These are phyloP conservation scores for Backusella westeae DNA, from an alignment of 192 early-diverging fungal species.

Conservation along the genomic window DNA sequence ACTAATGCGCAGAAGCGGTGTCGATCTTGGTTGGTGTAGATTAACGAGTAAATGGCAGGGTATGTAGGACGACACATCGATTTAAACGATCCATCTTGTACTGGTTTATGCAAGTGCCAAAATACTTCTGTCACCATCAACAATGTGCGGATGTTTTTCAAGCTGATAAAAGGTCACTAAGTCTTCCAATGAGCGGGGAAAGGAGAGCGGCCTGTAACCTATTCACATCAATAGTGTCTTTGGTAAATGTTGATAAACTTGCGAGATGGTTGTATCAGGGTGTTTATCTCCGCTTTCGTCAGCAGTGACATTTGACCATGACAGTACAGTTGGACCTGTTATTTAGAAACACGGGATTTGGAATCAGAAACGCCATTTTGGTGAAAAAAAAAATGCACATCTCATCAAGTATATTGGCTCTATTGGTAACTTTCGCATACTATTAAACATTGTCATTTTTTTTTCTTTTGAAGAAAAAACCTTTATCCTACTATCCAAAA, in stretches of 20 bases:
- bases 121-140: slow-evolving; percentile 8
- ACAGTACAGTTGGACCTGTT: too few species aligned
- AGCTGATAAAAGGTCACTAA: neutral
- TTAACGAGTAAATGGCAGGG: slow-evolving; percentile 11
- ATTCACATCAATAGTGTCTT: neutral
- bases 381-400: too few species aligned
- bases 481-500: too few species aligned
- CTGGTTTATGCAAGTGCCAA: slow-evolving; percentile 8
- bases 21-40: neutral
- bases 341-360: too few species aligned
- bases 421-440: too few species aligned
- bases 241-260: neutral
- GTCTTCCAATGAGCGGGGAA: neutral
- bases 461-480: too few species aligned
- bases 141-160: slow-evolving; percentile 8
- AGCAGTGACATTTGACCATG: too few species aligned
- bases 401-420: too few species aligned
- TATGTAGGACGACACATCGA: neutral
- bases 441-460: too few species aligned
- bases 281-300: neutral
- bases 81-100: neutral
- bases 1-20: neutral
- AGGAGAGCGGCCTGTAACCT: neutral
- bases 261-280: neutral
- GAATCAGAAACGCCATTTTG: too few species aligned